A percentile compares a stretch with the other conserved stretches of the same genome.
phyloP scores from a whole-genome alignment of 1,284 basidiomycete species.

The Ustilago loliicola region DNA sequence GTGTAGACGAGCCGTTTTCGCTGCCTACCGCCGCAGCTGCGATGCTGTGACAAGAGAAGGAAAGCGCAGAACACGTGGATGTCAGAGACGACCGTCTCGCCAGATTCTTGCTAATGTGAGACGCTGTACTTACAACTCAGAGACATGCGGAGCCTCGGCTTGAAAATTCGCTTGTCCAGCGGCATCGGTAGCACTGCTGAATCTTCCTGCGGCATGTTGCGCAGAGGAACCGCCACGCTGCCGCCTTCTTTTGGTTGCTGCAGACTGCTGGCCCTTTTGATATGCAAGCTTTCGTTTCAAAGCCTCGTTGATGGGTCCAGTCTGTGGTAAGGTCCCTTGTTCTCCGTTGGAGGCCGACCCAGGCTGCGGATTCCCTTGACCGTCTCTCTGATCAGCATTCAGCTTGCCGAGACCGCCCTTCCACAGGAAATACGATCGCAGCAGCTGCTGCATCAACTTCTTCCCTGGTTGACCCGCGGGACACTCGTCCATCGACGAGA shows the following conservation, averaged over 20 bases:
- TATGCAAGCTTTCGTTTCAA: constrained; percentile 59
- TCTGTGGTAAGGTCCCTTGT: neutral
- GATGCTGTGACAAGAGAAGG: constrained; percentile 14
- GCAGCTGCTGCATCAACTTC: constrained; percentile 81
- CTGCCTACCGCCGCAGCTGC: constrained; percentile 18
- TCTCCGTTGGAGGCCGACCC: constrained; percentile 22
- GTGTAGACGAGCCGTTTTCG: constrained; percentile 11
- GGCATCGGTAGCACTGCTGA: constrained; percentile 25
- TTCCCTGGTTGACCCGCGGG: constrained; percentile 65
- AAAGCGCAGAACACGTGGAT: no score
- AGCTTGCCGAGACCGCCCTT: constrained; percentile 76
- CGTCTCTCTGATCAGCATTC: constrained; percentile 60
- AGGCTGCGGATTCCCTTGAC: constrained; percentile 3
- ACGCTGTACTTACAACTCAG: constrained; percentile 75
- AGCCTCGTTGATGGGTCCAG: constrained; percentile 43
- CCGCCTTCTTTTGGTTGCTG: constrained; percentile 70
- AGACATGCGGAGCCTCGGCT: constrained; percentile 75
- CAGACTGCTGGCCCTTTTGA: constrained; percentile 57
- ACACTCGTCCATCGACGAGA: constrained; percentile 55
- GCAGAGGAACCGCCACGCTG: constrained; percentile 65
- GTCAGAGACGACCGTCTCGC: neutral
- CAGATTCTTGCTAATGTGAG: no score
- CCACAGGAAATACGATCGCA: constrained; percentile 84
- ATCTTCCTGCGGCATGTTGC: constrained; percentile 13
- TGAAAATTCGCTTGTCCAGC: constrained; percentile 45